Base-by-base conservation (phyloP, 75 land plant genomes). In the Adiantum capillusveneris region DNA sequence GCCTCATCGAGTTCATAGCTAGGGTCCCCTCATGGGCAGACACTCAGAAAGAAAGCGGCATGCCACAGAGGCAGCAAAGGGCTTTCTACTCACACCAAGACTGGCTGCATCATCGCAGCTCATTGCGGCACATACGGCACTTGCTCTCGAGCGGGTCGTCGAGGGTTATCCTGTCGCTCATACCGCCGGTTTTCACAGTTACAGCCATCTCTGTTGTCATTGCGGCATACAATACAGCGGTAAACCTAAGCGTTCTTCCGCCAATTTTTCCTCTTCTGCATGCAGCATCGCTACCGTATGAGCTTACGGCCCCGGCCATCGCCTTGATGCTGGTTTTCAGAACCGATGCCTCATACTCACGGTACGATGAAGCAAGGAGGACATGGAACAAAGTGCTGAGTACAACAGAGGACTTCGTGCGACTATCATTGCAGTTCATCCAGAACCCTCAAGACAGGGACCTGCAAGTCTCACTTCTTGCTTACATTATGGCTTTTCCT, bases 61-160 rank as follows among this genome's bases (percentile, higher is more conserved):
- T 78, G 80, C 52, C 39, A 3, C 73, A 75, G 30, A 18, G 78
- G 64, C 73, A 75, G 36, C 25, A 72, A 63, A 27, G 80, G 56
- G 54, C 67, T 0, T 65, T 78, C 44, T 78, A 75, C 64, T 56
- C 50, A 20, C 64, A 68, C 37, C 63, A 78, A 0, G 80, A 78
- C 68, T 78, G 80, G 80, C 20, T 74, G 17, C 51, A 37, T 11
- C 80, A 78, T 43, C 78, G 80, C 19, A 78, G 80, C 73, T 75
- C 80, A 0, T 62, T 58, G 11, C 41, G 80, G 22, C 79, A 78
- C 37, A 42, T 54, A 1, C 62, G 80, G 2, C 80, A 78, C 31
- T 56, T 76, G 44, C 21, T 61, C 29, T 75, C 73, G 0, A 68
- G 72, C 22, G 44, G 68, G 2, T 62, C 80, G 11, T 78, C 80